Conservation (phyloP, 352 stramenopile genomes). For the Pythium utonaiense region DNA sequence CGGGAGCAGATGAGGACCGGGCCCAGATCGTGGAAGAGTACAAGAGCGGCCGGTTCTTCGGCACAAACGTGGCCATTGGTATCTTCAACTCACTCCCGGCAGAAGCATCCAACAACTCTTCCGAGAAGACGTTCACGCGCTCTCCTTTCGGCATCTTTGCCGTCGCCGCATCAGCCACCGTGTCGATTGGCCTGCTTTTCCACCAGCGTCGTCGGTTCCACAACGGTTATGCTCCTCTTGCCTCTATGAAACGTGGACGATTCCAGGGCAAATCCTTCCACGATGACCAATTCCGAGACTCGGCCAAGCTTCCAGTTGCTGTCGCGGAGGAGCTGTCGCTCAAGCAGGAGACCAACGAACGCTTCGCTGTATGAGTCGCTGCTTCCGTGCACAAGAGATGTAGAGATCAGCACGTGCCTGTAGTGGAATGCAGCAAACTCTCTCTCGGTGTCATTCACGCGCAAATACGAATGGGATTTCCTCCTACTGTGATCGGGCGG, state of each 20-base stretch:
- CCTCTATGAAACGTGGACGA: conserved; percentile 37
- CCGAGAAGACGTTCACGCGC: conserved; percentile 26
- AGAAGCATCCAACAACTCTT: conserved; percentile 27
- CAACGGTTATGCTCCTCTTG: conserved; percentile 58
- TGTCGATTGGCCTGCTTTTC: conserved; percentile 51
- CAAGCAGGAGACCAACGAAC: conserved; percentile 53
- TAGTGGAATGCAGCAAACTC: conserved; percentile 4
- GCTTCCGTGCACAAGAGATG: neutral
- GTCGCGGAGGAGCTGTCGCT: conserved; percentile 42
- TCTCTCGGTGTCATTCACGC: conserved; percentile 1
- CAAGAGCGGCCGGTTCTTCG: conserved; percentile 53
- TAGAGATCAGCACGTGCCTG: neutral
- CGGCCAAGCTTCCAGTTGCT: neutral
- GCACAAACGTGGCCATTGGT: conserved; percentile 55
- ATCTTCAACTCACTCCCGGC: conserved; percentile 51
- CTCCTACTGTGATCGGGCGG: neutral
- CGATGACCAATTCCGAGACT: neutral
- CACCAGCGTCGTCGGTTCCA: conserved; percentile 51
- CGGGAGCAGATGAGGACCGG: conserved; percentile 40
- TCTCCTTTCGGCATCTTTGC: conserved; percentile 37
- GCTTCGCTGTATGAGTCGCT: conserved; percentile 50
- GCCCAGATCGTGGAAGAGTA: conserved; percentile 55
- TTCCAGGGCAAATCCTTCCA: conserved; percentile 32
- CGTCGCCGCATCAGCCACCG: conserved; percentile 35
- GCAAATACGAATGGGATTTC: neutral